Evolutionary conservation across 176 grass and related monocot genomes (phyloP), one percentile per base, ranked within the genome.

Genomic region (Raddia distichophylla): DNA sequence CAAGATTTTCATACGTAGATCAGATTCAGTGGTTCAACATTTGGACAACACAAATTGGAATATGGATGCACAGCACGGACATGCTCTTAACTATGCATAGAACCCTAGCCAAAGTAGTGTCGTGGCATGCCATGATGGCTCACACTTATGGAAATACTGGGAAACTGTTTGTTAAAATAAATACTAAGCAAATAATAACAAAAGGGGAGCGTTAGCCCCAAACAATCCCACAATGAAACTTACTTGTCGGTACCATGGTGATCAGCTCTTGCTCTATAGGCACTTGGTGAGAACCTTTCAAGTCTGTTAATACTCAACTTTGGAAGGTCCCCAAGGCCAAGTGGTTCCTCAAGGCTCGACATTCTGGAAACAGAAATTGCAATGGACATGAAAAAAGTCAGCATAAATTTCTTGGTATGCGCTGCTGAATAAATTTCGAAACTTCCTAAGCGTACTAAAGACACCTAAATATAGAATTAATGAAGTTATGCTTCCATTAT

Each of bases 341-440:
- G 81, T 3, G 92, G 90, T 67, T 98, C 88, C 79, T 95, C 88
- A 4, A 98, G 88, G 86, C 92, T 98, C 5, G 90, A 93, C 95
- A 98, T 94, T 67, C 67, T 93, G 18, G 55, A 49, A 85, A 47
- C 32, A 51, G 57, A 33, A 6, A 64, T 35, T 37, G n/a, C 2
- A 43, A 52, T 17, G 35, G 44, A 11, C 68, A 57, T 11, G 68
- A 57, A 4, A 34, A 34, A 47, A 35, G 3, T 44, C n/a, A 54
- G 20, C 10, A 71, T 13, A 42, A 13, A 7, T 48, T 63, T 61
- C 51, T 69, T 69, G 5, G 32, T 69, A n/a, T 69, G 64, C n/a
- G 42, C 3, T 22, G 34, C 10, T 3, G 47, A 15, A 32, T 16
- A 35, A 42, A 42, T 22, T 48, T 68, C 2, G 27, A 32, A 10